Percentiles rank a stretch among this genome's conserved stretches.
Conservation (phyloP, 176 grass and related monocot species). For the Musa acuminata region DNA sequence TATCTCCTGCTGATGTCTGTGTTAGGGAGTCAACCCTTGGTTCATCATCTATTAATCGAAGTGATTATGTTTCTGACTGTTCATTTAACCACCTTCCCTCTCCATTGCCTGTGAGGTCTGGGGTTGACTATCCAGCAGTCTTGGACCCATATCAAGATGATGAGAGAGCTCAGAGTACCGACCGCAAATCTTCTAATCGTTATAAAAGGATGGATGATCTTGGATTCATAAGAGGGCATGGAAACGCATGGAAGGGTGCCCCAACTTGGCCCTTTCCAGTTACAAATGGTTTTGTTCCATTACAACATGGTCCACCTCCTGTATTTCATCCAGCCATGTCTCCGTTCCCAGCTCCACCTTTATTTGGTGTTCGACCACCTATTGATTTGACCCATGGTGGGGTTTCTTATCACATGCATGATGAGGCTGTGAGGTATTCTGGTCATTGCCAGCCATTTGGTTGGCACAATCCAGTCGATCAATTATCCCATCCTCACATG, state of each 20-base stretch:
- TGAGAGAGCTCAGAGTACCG: slow-evolving; percentile 23
- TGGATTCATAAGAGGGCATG: slow-evolving; percentile 29
- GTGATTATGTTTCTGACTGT: not conserved
- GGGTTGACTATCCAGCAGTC: slow-evolving; percentile 18
- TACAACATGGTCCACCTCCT: slow-evolving; percentile 30
- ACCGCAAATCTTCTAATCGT: slow-evolving; percentile 21
- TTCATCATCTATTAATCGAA: slow-evolving; percentile 12
- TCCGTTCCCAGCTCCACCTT: slow-evolving; percentile 24
- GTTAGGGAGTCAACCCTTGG: slow-evolving; percentile 1
- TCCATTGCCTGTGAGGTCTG: slow-evolving; percentile 20
- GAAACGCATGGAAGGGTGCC: slow-evolving; percentile 26
- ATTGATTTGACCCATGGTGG: slow-evolving; percentile 43
- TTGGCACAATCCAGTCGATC: slow-evolving; percentile 75
- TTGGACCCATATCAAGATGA: slow-evolving; percentile 36
- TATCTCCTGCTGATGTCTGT: not conserved
- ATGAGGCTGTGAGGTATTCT: slow-evolving; percentile 46
- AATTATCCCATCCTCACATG: slow-evolving; percentile 61
- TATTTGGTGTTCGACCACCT: slow-evolving; percentile 25
- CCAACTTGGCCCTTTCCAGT: slow-evolving; percentile 22
- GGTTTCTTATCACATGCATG: slow-evolving; percentile 40
- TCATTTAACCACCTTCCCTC: slow-evolving; percentile 17
- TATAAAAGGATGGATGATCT: slow-evolving; percentile 25
- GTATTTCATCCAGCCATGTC: slow-evolving; percentile 31
- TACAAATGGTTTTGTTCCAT: slow-evolving; percentile 33
- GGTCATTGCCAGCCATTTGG: slow-evolving; percentile 62